Evolutionary conservation across 805 yeast genomes (phyloP).

Genomic region (Schwanniomyces yamadae): DNA sequence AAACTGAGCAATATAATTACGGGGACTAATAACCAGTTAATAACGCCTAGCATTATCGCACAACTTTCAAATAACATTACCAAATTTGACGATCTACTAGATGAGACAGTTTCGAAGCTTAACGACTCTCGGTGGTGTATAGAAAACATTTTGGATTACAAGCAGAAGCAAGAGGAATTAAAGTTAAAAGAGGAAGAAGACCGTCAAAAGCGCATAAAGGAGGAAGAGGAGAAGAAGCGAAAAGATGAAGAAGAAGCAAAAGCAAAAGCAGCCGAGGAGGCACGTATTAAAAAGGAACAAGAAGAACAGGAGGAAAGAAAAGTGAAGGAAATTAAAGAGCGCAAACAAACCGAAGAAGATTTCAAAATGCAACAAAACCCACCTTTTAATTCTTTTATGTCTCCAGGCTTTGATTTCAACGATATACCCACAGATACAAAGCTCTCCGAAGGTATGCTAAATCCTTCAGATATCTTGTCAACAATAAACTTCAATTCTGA

Average conservation of each 20-base stretch:
- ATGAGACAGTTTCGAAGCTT: slow-evolving; percentile 40
- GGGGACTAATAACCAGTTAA: slow-evolving; percentile 42
- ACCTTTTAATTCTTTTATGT: slow-evolving; percentile 18
- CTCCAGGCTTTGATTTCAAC: slow-evolving; percentile 28
- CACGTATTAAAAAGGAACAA: slow-evolving; percentile 17
- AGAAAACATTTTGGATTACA: slow-evolving; percentile 41
- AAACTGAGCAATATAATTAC: slow-evolving; percentile 41
- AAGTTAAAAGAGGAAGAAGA: slow-evolving; percentile 36
- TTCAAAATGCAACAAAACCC: slow-evolving; percentile 5
- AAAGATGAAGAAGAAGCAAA: slow-evolving; percentile 16
- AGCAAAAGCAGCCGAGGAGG: slow-evolving; percentile 15
- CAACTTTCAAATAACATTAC: slow-evolving; percentile 35
- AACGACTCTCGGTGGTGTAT: slow-evolving; percentile 46
- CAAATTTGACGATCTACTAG: slow-evolving; percentile 42
- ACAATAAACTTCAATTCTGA: slow-evolving; percentile 21
- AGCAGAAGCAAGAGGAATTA: slow-evolving; percentile 41
- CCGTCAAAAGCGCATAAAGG: slow-evolving; percentile 20
- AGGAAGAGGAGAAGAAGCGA: slow-evolving; percentile 15
- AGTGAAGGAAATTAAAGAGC: slow-evolving; percentile 10
- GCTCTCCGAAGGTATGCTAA: slow-evolving; percentile 23
- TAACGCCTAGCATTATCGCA: slow-evolving; percentile 34
- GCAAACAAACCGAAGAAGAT: slow-evolving; percentile 10
- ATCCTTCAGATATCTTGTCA: slow-evolving; percentile 32
- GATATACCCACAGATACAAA: slow-evolving; percentile 13
- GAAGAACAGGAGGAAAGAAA: slow-evolving; percentile 13